A percentile compares a stretch with the other conserved stretches of the same genome.
phyloP scores from a whole-genome alignment of 2,329 filamentous ascomycete genomes.

The Hymenoscyphus occultus region DNA sequence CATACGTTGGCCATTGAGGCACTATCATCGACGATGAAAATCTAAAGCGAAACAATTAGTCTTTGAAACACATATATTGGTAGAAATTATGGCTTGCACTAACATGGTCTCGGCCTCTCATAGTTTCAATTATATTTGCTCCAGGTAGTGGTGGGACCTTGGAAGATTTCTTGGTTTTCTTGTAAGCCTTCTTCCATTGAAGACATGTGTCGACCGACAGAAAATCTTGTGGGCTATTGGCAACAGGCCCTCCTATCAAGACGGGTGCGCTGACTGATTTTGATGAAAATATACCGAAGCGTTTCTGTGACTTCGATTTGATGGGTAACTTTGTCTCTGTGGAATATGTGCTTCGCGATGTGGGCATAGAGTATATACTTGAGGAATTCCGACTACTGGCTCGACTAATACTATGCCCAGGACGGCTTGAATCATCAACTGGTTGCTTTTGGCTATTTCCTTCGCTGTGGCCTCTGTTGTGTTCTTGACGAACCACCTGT shows the following conservation, averaged over 20 bases:
- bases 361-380: conserved; percentile 10
- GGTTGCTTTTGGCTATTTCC: background rate
- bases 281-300: conserved; percentile 17
- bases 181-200: conserved; percentile 27
- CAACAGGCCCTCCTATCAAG: too few species aligned
- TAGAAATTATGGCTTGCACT: conserved; percentile 5
- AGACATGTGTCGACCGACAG: conserved; percentile 26
- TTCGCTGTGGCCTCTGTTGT: background rate
- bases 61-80: background rate
- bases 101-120: conserved; percentile 34
- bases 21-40: conserved; percentile 36
- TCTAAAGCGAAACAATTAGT: conserved; percentile 14
- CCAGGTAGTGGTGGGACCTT: conserved; percentile 26
- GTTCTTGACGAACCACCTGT: background rate
- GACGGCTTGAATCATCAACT: background rate
- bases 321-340: background rate
- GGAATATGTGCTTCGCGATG: conserved; percentile 1
- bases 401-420: conserved; percentile 11
- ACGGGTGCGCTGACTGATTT: background rate
- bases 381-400: conserved; percentile 16
- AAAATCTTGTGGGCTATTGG: conserved; percentile 16
- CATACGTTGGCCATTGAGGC: conserved; percentile 30
- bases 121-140: conserved; percentile 18
- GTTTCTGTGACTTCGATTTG: conserved; percentile 13
- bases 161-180: conserved; percentile 26